Evolutionary conservation across 2,329 filamentous ascomycete genomes (phyloP).

Genomic region (Immersiporthe knoxdaviesiana): DNA sequence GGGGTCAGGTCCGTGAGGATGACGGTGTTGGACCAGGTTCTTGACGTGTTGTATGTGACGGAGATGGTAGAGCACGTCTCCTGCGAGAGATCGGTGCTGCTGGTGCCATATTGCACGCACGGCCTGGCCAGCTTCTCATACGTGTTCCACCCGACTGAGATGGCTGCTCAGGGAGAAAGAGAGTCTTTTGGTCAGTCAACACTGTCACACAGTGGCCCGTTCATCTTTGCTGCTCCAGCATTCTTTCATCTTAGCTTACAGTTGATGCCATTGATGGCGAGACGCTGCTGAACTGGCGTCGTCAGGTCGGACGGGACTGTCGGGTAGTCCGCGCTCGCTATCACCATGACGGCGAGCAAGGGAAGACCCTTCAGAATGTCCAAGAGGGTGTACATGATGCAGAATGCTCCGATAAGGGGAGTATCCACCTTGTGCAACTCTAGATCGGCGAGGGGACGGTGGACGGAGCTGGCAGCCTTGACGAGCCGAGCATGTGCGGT

Average conservation of each 20-base stretch:
- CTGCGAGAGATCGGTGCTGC: not conserved
- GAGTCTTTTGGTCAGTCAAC: slow-evolving; percentile 41
- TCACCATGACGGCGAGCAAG: slow-evolving; percentile 8
- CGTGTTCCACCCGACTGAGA: slow-evolving; percentile 30
- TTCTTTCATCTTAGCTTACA: slow-evolving; percentile 10
- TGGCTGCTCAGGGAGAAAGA: slow-evolving; percentile 51
- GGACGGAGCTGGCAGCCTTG: not conserved
- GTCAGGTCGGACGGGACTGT: slow-evolving; percentile 26
- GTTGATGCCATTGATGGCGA: slow-evolving; percentile 27
- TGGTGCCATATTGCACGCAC: slow-evolving; percentile 29
- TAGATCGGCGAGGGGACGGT: not conserved
- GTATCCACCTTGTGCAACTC: not conserved
- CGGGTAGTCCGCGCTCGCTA: slow-evolving; percentile 23
- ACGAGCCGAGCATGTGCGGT: not conserved
- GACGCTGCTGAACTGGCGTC: slow-evolving; percentile 26
- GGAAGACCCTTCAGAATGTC: not conserved
- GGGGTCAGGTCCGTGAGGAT: slow-evolving; percentile 43
- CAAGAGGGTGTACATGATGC: slow-evolving; percentile 19
- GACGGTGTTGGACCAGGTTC: slow-evolving; percentile 29
- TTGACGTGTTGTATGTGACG: slow-evolving; percentile 28
- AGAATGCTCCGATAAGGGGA: not conserved
- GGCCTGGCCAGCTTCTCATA: slow-evolving; percentile 22
- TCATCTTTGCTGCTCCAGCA: not conserved
- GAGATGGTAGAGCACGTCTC: slow-evolving; percentile 24
- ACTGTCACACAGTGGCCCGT: slow-evolving; percentile 35